phyloP scores from a whole-genome alignment of 441 rosid genomes.

The Syzygium syzygioides region DNA sequence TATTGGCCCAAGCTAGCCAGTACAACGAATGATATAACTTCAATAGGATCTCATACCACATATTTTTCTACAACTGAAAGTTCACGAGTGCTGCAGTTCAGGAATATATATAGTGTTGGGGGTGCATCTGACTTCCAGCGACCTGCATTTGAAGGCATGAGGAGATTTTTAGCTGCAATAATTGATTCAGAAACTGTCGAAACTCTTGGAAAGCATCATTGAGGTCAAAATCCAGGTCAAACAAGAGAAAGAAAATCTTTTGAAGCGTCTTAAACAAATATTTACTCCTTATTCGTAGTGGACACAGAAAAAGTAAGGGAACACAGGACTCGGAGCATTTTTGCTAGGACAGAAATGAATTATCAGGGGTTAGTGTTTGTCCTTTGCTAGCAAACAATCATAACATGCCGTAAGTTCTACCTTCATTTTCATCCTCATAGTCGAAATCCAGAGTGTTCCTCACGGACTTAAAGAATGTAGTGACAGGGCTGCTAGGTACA shows the following conservation, averaged over 20 bases:
- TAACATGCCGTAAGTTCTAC: constrained; percentile 25
- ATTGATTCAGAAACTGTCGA: not conserved
- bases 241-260: not conserved
- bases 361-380: not conserved
- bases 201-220: not conserved
- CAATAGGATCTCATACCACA: constrained; percentile 51
- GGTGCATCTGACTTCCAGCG: constrained; percentile 74
- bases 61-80: constrained; percentile 80
- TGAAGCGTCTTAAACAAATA: not conserved
- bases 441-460: constrained; percentile 91
- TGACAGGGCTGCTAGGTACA: constrained; percentile 54
- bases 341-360: not conserved
- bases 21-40: not conserved
- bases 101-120: constrained; percentile 70
- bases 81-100: constrained; percentile 86
- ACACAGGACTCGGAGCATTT: not conserved
- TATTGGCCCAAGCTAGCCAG: not conserved
- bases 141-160: constrained; percentile 34
- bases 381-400: not conserved
- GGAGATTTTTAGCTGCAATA: not conserved
- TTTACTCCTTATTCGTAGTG: not conserved
- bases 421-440: constrained; percentile 89
- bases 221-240: not conserved
- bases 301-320: not conserved
- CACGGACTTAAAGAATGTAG: constrained; percentile 77